These are phyloP conservation scores for Colletotrichum truncatum DNA, from an alignment of 2,329 filamentous ascomycete species.

Conservation along the genomic window DNA sequence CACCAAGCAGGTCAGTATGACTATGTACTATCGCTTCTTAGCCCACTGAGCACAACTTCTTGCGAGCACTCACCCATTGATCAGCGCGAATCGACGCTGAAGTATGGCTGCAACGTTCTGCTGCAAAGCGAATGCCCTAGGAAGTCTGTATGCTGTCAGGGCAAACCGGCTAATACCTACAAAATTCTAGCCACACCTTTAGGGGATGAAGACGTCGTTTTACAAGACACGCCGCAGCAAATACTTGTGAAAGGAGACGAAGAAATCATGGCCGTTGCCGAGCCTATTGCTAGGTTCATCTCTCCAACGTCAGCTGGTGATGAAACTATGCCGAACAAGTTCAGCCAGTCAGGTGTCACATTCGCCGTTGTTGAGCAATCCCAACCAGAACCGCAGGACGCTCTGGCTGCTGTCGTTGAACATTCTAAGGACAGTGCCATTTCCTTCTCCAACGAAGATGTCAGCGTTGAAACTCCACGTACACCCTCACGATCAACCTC, in stretches of 20 bases:
- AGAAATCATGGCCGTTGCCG: conserved; percentile 19
- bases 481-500: conserved; percentile 26
- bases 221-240: not conserved
- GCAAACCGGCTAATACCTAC: conserved; percentile 48
- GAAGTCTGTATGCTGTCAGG: conserved; percentile 33
- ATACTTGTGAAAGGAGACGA: not conserved
- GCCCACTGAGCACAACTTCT: conserved; percentile 34
- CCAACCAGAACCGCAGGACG: not conserved
- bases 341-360: not conserved
- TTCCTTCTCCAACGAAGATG: conserved; percentile 19
- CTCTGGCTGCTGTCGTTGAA: not conserved
- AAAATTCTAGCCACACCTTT: conserved; percentile 59
- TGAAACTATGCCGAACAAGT: not conserved
- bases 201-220: conserved; percentile 20
- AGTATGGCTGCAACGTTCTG: conserved; percentile 64
- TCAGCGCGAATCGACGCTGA: conserved; percentile 41
- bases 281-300: conserved; percentile 1
- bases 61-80: not conserved
- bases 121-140: conserved; percentile 42
- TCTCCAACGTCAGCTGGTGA: not conserved
- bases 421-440: conserved; percentile 4
- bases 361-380: not conserved
- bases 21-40: conserved; percentile 54
- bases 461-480: not conserved
- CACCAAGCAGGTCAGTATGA: conserved; percentile 61